Evolutionary conservation across 805 yeast genomes (phyloP).

Genomic region (Metschnikowia vanudenii): DNA sequence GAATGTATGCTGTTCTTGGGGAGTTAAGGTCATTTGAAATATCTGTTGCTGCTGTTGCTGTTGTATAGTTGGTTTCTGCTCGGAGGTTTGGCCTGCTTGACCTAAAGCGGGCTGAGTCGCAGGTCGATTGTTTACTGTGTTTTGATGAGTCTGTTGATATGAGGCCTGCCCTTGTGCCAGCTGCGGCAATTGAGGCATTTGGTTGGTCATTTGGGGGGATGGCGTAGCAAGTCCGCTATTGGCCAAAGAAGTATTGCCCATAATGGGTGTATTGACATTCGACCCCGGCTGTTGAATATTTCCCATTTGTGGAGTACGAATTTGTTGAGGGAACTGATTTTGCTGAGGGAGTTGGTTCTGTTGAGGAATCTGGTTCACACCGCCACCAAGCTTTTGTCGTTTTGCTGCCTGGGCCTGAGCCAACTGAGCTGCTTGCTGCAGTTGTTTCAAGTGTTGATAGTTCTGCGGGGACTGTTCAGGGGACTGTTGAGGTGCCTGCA

Average conservation of each 20-base stretch:
- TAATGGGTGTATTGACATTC: slow-evolving; percentile 16
- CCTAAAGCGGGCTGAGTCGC: slow-evolving; percentile 15
- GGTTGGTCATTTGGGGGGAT: slow-evolving; percentile 17
- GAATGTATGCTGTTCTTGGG: slow-evolving; percentile 43
- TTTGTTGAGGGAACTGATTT: slow-evolving; percentile 9
- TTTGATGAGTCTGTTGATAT: slow-evolving; percentile 6
- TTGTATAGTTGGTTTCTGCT: slow-evolving; percentile 27
- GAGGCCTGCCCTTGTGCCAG: slow-evolving; percentile 11
- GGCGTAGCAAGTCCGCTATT: slow-evolving; percentile 10
- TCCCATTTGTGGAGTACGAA: slow-evolving; percentile 17
- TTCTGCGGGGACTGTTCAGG: slow-evolving; percentile 6
- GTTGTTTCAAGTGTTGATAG: slow-evolving; percentile 14
- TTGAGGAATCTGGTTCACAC: slow-evolving; percentile 10
- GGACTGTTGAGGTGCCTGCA: slow-evolving; percentile 3
- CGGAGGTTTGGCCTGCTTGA: slow-evolving; percentile 6
- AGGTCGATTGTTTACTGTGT: slow-evolving; percentile 12
- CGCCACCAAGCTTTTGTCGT: slow-evolving; percentile 15
- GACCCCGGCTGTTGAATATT: slow-evolving; percentile 12
- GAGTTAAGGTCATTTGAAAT: slow-evolving; percentile 40
- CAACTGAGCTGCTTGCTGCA: slow-evolving; percentile 13
- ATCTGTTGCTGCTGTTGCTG: slow-evolving; percentile 41
- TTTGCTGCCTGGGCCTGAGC: slow-evolving; percentile 16
- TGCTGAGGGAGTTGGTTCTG: slow-evolving; percentile 14
- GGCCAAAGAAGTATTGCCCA: slow-evolving; percentile 15
- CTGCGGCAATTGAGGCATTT: slow-evolving; percentile 11